Conservation (phyloP, 805 yeast genomes). For the Yarrowia yakushimensis region DNA sequence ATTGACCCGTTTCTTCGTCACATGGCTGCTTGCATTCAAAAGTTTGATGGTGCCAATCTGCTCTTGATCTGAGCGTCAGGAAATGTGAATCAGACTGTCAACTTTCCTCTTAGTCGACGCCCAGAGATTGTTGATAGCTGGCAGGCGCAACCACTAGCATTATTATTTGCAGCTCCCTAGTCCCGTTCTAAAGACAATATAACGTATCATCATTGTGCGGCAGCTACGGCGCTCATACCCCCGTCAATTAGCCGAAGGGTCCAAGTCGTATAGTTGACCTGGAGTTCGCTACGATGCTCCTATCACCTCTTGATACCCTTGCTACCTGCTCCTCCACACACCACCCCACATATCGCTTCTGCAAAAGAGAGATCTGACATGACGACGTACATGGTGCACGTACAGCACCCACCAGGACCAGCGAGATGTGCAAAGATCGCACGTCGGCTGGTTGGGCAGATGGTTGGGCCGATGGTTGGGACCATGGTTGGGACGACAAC, state of each 20-base stretch:
- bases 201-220: not conserved
- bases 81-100: not conserved
- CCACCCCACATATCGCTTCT: slow-evolving; percentile 9
- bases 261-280: not conserved
- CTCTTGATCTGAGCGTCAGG: not conserved
- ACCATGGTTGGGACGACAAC: not conserved
- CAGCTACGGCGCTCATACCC: not conserved
- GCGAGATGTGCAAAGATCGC: no score
- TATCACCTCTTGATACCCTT: not conserved
- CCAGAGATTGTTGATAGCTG: no score
- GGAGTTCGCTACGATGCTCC: not conserved
- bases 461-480: no score
- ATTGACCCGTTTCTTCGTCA: not conserved
- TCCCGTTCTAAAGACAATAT: not conserved
- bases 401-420: not conserved
- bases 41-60: not conserved
- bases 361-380: slow-evolving; percentile 2
- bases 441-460: no score
- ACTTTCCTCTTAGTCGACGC: no score
- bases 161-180: not conserved
- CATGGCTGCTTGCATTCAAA: slow-evolving; percentile 9
- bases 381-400: not conserved
- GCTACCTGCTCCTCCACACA: not conserved
- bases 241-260: not conserved
- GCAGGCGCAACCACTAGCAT: not conserved